Conservation (phyloP, 495 filamentous ascomycete species). For the Penicillium lividum region DNA sequence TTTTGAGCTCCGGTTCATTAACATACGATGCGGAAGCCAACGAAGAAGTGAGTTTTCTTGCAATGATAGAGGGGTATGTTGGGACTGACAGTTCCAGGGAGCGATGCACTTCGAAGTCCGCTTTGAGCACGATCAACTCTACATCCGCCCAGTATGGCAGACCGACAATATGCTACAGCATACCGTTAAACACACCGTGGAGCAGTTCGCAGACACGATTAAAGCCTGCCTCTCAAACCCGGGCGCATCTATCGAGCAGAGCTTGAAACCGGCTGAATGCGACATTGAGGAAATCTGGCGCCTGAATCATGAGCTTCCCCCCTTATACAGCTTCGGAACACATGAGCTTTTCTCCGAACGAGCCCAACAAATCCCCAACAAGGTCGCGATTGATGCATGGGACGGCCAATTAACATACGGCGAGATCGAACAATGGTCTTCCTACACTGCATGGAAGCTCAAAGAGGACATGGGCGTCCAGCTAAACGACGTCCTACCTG, state of each 20-base stretch:
- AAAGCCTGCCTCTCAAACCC: conserved; percentile 28
- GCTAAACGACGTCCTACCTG: conserved; percentile 36
- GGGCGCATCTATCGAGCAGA: conserved; percentile 24
- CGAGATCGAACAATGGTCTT: conserved; percentile 42
- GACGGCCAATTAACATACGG: conserved; percentile 49
- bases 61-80: background rate
- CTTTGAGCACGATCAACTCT: conserved; percentile 23
- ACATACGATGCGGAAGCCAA: conserved; percentile 18
- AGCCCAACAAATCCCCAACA: conserved; percentile 31
- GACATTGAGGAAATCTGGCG: conserved; percentile 37
- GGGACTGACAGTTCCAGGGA: conserved; percentile 2
- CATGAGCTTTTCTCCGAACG: conserved; percentile 48
- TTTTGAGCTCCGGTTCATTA: conserved; percentile 36
- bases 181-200: conserved; percentile 33
- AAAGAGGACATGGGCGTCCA: conserved; percentile 28
- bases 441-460: conserved; percentile 30
- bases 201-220: conserved; percentile 34
- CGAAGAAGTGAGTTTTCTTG: conserved; percentile 27
- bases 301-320: conserved; percentile 36
- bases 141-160: conserved; percentile 32
- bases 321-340: conserved; percentile 40
- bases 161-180: conserved; percentile 33
- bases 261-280: conserved; percentile 24
- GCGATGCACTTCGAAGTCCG: conserved; percentile 33
- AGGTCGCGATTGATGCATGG: conserved; percentile 47